These are phyloP conservation scores for Aspergillus sclerotioniger DNA, from an alignment of 495 filamentous ascomycete species.

Conservation along the genomic window DNA sequence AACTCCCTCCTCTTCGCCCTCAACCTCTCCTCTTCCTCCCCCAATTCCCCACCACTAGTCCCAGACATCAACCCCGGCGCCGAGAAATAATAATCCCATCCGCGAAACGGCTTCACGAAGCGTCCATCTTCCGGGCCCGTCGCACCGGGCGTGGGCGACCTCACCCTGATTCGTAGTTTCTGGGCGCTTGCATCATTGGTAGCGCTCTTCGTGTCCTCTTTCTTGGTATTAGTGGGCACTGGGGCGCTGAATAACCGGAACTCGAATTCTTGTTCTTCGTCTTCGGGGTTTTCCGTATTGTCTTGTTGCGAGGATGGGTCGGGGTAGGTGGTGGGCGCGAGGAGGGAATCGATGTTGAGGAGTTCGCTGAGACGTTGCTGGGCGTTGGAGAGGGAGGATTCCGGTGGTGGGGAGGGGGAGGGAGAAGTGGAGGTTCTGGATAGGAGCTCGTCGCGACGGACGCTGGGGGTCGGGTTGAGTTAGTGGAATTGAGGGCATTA, in stretches of 20 bases:
- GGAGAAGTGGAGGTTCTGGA: slow-evolving; percentile 33
- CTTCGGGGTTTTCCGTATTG: slow-evolving; percentile 22
- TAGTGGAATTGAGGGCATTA: not conserved
- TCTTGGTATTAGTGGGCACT: slow-evolving; percentile 12
- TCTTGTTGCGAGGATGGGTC: not conserved
- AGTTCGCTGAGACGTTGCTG: slow-evolving; percentile 39
- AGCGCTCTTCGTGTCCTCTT: not conserved
- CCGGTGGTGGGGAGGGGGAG: slow-evolving; percentile 33
- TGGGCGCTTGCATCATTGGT: slow-evolving; percentile 18
- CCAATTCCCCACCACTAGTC: slow-evolving; percentile 5
- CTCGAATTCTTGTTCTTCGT: slow-evolving; percentile 48
- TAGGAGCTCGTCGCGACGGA: slow-evolving; percentile 44
- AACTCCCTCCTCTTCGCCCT: slow-evolving; percentile 29
- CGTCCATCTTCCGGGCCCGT: slow-evolving; percentile 30
- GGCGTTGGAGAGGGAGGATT: slow-evolving; percentile 33
- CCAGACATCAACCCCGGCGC: slow-evolving; percentile 29
- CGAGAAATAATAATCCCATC: slow-evolving; percentile 47
- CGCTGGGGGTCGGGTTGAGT: slow-evolving; percentile 25
- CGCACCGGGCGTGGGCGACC: slow-evolving; percentile 38
- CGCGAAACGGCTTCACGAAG: slow-evolving; percentile 43
- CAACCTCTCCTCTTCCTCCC: slow-evolving; percentile 7
- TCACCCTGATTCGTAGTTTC: slow-evolving; percentile 42
- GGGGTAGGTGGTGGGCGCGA: slow-evolving; percentile 10
- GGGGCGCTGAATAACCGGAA: slow-evolving; percentile 47
- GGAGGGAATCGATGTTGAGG: slow-evolving; percentile 36